Base-by-base conservation (phyloP, 306 rosid genomes). In the Vigna mungo region DNA sequence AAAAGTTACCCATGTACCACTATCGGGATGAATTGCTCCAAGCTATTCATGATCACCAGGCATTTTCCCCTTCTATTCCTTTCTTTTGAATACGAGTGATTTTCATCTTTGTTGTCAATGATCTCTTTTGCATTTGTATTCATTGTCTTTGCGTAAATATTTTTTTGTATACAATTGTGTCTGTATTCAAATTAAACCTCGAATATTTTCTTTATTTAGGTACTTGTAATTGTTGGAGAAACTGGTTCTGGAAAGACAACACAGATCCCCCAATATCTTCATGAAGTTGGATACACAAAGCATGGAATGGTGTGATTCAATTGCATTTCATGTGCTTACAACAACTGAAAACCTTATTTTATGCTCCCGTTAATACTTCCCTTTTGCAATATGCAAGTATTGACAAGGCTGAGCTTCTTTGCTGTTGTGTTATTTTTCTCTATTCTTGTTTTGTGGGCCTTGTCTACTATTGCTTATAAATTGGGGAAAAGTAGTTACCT, bases 181-280 rank as follows among this genome's bases (percentile, higher is more conserved):
- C 76, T 58, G 81, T 66, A 48, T 73, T 73, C 30, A 64, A 64
- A 46, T 60, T 81, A 46, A 36, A 78, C 52, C 54, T 74, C 48
- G 62, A 20, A 46, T 78, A 68, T 9, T 81, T 39, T 55, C 53
- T 54, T 80, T 73, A 16, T 23, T 68, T 87, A 92, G 98, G 97
- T 95, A 66, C 93, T 95, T 82, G 92, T 95, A 55, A 95, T 95
- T 63, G 97, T 95, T 68, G 97, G 97, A 69, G 99, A 95, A 89
- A 95, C 99, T 11, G 99, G 99, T 85, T 95, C 99, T 3, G 99
- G 99, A 66, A 95, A 95, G 84, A 95, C 97, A 3, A 90, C 97
- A 9, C 99, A 95, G 86, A 92, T 95, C 81, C 99, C 97, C 43
- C 99, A 95, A 73, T 95, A 95, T 89, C 97, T 95, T 65, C 99